Evolutionary conservation across 148 eudicot genomes (phyloP), one percentile per base, ranked within the genome.

Genomic region (Pharnaceum exiguum): DNA sequence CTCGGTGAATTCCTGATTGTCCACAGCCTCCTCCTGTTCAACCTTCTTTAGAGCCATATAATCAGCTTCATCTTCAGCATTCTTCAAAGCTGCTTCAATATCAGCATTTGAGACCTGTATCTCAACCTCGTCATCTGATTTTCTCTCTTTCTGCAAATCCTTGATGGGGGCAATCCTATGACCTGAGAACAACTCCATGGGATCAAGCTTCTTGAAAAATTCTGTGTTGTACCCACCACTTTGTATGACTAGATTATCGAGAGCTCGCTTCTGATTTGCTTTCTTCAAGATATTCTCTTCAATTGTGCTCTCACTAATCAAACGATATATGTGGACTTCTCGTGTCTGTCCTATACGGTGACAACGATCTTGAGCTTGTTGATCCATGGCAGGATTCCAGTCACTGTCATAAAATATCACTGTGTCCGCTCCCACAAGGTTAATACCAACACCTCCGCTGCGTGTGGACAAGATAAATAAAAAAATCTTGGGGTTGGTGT

Each of bases 381-480:
- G 89, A 74, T 94, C 99, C 99, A 94, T 89, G 30, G 99, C 96
- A 62, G 99, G 99, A 73, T 86, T 86, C 95, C 95, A 86, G 63
- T 86, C 95, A 74, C 95, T 81, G 55, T 86, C 99, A 66, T 94
- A 94, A 57, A 94, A 94, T 39, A 94, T 94, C 13, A 94, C 99
- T 9, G 99, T 94, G 62, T 94, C 99, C 49, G 99, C 99, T 46
- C 96, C 99, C 55, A 89, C 95, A 47, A 94, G 87, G 51, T 94
- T 94, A 69, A 94, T 80, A 57, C 99, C 99, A 46, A 94, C 96
- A 70, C 99, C 99, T 30, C 99, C 99, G 74, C 96, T 89, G 18
- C 99, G 95, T 16, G 99, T 94, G 22, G 96, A 89, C 73, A 94
- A 74, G 60, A 94, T 94, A 64, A 94, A 94, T 56, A 94, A 95